phyloP scores from a whole-genome alignment of 2,329 filamentous ascomycete species.

The Penicillium concentricum region DNA sequence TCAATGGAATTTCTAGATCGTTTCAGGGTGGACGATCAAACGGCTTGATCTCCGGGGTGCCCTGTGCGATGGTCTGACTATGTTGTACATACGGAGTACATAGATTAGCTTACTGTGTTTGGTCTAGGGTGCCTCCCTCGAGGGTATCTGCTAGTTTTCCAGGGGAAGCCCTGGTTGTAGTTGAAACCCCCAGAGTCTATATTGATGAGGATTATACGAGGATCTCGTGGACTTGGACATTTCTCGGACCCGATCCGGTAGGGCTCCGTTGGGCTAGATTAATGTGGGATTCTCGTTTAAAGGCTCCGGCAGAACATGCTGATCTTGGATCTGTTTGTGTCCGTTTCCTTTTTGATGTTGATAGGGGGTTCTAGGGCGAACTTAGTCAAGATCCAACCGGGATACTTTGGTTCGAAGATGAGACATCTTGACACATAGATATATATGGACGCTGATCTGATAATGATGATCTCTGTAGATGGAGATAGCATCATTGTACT shows the following conservation, averaged over 20 bases:
- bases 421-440: constrained; percentile 6
- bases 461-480: not conserved
- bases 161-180: constrained; percentile 1
- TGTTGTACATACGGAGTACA: not conserved
- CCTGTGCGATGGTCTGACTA: constrained; percentile 12
- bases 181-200: constrained; percentile 20
- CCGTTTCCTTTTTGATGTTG: not conserved
- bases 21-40: constrained; percentile 38
- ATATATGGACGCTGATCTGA: not conserved
- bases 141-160: not conserved
- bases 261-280: not conserved
- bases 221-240: not conserved
- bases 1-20: constrained; percentile 30
- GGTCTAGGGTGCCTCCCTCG: not conserved
- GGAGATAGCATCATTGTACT: not conserved
- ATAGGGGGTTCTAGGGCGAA: not conserved
- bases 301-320: not conserved
- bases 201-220: not conserved
- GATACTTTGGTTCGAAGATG: not conserved
- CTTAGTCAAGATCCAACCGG: not conserved
- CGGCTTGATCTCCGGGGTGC: constrained; percentile 15
- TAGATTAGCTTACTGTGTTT: not conserved
- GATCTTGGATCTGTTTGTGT: not conserved
- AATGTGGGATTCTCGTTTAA: not conserved
- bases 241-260: not conserved